Percentiles rank a stretch among this genome's conserved stretches.
Conservation (phyloP, 2,329 filamentous ascomycete species). For the Zymoseptoria brevis region DNA sequence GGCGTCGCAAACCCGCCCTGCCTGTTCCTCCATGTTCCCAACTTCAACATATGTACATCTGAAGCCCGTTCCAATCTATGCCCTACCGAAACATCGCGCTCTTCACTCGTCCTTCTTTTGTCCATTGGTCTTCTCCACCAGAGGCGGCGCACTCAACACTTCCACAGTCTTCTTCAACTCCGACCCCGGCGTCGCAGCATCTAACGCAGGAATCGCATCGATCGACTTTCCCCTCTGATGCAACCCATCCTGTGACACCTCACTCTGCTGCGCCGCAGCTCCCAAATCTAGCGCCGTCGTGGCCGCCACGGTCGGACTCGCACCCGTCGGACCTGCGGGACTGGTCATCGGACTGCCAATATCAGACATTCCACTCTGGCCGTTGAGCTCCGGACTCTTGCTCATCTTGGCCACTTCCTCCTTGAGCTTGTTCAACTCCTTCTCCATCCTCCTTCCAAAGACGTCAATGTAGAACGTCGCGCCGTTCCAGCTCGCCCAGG, state of each 20-base stretch:
- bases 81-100: not conserved
- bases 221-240: constrained; percentile 8
- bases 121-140: not conserved
- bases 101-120: not conserved
- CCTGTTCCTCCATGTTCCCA: not conserved
- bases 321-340: constrained; percentile 21
- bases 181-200: not conserved
- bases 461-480: constrained; percentile 98
- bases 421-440: constrained; percentile 83
- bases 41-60: not conserved
- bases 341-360: constrained; percentile 20
- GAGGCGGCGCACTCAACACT: not conserved
- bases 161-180: constrained; percentile 6
- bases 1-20: not conserved
- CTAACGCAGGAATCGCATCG: constrained; percentile 2
- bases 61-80: not conserved
- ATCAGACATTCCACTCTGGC: constrained; percentile 11
- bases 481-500: constrained; percentile 93
- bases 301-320: constrained; percentile 3
- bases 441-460: constrained; percentile 93
- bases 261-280: constrained; percentile 17
- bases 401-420: constrained; percentile 56
- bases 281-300: constrained; percentile 26
- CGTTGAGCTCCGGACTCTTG: constrained; percentile 24
- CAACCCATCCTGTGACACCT: constrained; percentile 1